A percentile compares a stretch with the other conserved stretches of the same genome.
Conservation (phyloP, 2,329 filamentous ascomycete genomes). For the Cladophialophora psammophila region DNA sequence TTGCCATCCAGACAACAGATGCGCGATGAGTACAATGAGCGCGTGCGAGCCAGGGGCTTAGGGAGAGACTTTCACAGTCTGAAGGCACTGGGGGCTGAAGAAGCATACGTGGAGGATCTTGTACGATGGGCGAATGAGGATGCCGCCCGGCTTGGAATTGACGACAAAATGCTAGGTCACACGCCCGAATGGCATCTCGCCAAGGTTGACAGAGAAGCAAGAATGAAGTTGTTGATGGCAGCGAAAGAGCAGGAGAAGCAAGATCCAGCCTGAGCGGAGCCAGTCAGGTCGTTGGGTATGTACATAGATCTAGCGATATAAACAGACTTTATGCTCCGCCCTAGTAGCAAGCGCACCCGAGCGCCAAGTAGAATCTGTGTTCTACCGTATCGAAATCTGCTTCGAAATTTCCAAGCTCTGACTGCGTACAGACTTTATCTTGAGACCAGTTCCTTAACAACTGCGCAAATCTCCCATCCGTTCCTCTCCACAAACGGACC, state of each 20-base stretch:
- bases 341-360: not conserved
- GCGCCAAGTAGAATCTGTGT: not conserved
- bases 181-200: conserved; percentile 30
- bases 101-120: conserved; percentile 46
- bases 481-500: not conserved
- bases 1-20: conserved; percentile 57
- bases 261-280: too few relatives aligned
- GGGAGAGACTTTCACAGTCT: conserved; percentile 50
- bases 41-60: conserved; percentile 42
- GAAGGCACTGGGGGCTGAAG: conserved; percentile 44
- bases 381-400: not conserved
- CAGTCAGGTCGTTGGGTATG: not conserved
- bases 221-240: conserved; percentile 17
- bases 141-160: conserved; percentile 20
- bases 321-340: not conserved
- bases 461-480: not conserved
- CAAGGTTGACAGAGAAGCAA: conserved; percentile 22
- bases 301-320: too few relatives aligned
- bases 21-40: conserved; percentile 44
- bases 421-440: not conserved
- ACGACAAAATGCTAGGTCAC: conserved; percentile 35
- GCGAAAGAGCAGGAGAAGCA: conserved; percentile 1
- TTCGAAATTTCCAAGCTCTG: conserved; percentile 1
- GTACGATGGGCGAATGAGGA: conserved; percentile 48
- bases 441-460: not conserved